Conservation (phyloP, 768 basidiomycete species). For the Leccinum ochraceum region DNA sequence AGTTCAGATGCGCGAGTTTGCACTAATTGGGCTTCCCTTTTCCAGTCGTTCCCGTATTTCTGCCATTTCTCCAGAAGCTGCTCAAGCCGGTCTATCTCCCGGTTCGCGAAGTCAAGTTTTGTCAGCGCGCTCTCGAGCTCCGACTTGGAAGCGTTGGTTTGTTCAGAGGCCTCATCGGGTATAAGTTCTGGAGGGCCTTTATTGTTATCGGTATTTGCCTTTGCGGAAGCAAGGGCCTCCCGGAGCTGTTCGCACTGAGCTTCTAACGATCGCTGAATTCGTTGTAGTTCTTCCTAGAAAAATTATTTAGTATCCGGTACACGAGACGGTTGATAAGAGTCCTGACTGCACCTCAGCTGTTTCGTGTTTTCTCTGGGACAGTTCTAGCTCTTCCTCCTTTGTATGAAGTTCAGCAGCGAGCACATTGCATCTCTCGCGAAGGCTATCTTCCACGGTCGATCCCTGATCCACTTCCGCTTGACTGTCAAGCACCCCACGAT, state of each 20-base stretch:
- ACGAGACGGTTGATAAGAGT: conserved; percentile 1
- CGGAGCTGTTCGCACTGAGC: conserved; percentile 22
- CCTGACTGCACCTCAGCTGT: conserved; percentile 23
- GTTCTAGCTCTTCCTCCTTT: conserved; percentile 23
- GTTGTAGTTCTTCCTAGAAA: conserved; percentile 23
- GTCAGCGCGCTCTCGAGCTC: conserved; percentile 8
- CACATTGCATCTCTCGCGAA: conserved; percentile 18
- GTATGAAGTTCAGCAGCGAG: conserved; percentile 20
- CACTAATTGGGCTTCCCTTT: conserved; percentile 22
- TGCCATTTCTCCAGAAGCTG: conserved; percentile 26
- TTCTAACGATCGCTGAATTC: conserved; percentile 16
- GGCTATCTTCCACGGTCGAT: conserved; percentile 1
- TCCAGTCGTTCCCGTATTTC: conserved; percentile 27
- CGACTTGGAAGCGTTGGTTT: conserved; percentile 1
- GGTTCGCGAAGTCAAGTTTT: conserved; percentile 17
- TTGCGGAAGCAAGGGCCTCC: conserved; percentile 14
- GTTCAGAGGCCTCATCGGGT: conserved; percentile 8
- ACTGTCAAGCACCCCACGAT: conserved; percentile 1
- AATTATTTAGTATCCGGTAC: conserved; percentile 9
- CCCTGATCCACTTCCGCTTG: conserved; percentile 13
- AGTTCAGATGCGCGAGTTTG: conserved; percentile 14
- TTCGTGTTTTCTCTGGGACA: conserved; percentile 14
- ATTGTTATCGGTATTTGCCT: conserved; percentile 3
- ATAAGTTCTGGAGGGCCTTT: conserved; percentile 4
- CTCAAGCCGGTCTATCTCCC: conserved; percentile 22